A percentile compares a stretch with the other conserved stretches of the same genome.
Conservation (phyloP, 73 alveolate genomes). For the Blepharisma japonicum region DNA sequence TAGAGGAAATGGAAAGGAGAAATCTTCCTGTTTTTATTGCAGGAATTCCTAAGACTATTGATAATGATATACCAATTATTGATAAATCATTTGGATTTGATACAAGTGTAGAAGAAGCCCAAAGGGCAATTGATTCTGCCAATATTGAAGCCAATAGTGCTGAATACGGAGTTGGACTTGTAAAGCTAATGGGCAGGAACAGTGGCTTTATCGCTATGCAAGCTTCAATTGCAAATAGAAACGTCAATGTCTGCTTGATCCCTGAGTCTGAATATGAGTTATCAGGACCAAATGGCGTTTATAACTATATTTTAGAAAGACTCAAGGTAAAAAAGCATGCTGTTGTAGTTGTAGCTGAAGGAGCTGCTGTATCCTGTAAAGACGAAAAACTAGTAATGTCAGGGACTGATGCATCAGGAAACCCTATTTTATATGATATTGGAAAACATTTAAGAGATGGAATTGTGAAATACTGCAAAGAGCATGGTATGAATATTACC, state of each 20-base stretch:
- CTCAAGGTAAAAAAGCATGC: conserved; percentile 67
- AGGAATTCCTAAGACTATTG: conserved; percentile 99
- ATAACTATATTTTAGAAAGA: conserved; percentile 60
- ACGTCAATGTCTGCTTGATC: conserved; percentile 94
- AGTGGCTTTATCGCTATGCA: conserved; percentile 97
- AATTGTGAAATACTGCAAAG: conserved; percentile 59
- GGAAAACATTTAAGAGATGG: conserved; percentile 82
- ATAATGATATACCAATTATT: conserved; percentile 98
- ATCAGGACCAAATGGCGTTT: conserved; percentile 81
- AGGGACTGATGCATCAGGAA: conserved; percentile 85
- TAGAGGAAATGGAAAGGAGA: conserved; percentile 59
- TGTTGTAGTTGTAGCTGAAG: conserved; percentile 75
- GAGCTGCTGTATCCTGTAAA: conserved; percentile 66
- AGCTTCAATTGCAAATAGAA: conserved; percentile 90
- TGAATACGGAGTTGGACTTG: conserved; percentile 95
- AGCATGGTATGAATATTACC: conserved; percentile 50
- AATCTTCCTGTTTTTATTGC: conserved; percentile 70
- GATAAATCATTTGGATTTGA: conserved; percentile 97
- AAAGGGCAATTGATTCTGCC: conserved; percentile 89
- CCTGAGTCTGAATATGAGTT: conserved; percentile 95
- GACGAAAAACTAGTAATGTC: conserved; percentile 65
- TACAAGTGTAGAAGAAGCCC: conserved; percentile 96
- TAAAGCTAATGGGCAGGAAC: conserved; percentile 98
- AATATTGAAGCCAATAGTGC: conserved; percentile 96
- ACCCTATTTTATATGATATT: conserved; percentile 82